These are phyloP conservation scores for Tricholoma matsutake DNA, from an alignment of 768 basidiomycete species.

Conservation along the genomic window DNA sequence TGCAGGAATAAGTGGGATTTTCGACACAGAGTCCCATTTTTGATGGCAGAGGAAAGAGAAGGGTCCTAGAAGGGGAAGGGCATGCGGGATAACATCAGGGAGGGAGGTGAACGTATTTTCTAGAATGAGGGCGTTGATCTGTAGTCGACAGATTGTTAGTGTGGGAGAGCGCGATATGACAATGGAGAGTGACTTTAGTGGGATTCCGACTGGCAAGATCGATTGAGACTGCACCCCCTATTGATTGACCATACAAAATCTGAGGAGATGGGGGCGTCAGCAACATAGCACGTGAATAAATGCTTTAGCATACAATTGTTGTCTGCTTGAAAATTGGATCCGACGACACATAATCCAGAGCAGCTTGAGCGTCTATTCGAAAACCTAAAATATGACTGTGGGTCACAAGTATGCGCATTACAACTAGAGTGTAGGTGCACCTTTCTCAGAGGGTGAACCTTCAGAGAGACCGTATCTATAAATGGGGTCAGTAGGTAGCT, in stretches of 20 bases:
- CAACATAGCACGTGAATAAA: neutral
- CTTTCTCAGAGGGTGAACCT: slow-evolving; percentile 82
- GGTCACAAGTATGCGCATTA: neutral
- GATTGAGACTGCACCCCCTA: slow-evolving; percentile 91
- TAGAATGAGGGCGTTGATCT: slow-evolving; percentile 79
- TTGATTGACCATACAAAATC: slow-evolving; percentile 82
- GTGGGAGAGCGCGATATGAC: neutral
- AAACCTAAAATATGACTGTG: slow-evolving; percentile 48
- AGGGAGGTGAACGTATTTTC: slow-evolving; percentile 95
- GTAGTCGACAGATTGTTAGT: neutral
- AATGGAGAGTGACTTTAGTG: slow-evolving; percentile 46
- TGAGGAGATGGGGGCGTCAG: slow-evolving; percentile 20
- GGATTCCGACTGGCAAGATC: slow-evolving; percentile 82
- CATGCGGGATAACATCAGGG: slow-evolving; percentile 74
- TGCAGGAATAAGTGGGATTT: slow-evolving; percentile 59
- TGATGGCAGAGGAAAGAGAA: slow-evolving; percentile 82
- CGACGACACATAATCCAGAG: slow-evolving; percentile 67
- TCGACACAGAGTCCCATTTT: slow-evolving; percentile 79
- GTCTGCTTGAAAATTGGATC: slow-evolving; percentile 65
- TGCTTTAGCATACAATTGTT: slow-evolving; percentile 50
- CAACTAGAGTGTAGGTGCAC: slow-evolving; percentile 33
- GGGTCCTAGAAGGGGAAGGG: slow-evolving; percentile 69
- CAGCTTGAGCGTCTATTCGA: slow-evolving; percentile 81
- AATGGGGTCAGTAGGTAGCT: neutral
- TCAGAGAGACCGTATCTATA: slow-evolving; percentile 84